These are phyloP conservation scores for Parastagonospora avenae DNA, from an alignment of 2,329 filamentous ascomycete genomes.

Conservation along the genomic window DNA sequence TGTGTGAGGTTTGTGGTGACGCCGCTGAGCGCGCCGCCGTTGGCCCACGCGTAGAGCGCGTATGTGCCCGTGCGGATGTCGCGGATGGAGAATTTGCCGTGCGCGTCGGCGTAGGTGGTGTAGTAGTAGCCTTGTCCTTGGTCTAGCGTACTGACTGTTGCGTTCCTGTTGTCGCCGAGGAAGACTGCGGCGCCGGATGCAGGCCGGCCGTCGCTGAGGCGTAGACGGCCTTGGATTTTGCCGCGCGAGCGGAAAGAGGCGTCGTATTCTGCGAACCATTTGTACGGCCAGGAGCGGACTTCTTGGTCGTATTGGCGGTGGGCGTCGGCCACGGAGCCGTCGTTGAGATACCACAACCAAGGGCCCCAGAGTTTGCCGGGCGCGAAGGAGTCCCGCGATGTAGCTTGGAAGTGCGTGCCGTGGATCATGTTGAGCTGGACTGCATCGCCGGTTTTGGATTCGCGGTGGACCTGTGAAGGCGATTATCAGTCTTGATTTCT, in stretches of 20 bases:
- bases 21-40: slow-evolving; percentile 51
- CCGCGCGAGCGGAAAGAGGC: slow-evolving; percentile 55
- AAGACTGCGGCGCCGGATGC: slow-evolving; percentile 57
- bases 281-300: slow-evolving; percentile 54
- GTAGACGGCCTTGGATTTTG: slow-evolving; percentile 51
- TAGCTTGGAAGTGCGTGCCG: slow-evolving; percentile 51
- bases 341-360: slow-evolving; percentile 53
- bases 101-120: slow-evolving; percentile 51
- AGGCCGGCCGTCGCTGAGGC: slow-evolving; percentile 55
- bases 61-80: slow-evolving; percentile 54
- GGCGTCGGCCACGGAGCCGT: slow-evolving; percentile 54
- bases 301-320: slow-evolving; percentile 48
- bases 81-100: slow-evolving; percentile 52
- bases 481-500: neutral
- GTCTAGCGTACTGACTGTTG: slow-evolving; percentile 54
- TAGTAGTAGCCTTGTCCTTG: slow-evolving; percentile 59
- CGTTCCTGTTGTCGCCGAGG: slow-evolving; percentile 55
- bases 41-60: slow-evolving; percentile 58
- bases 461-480: slow-evolving; percentile 50
- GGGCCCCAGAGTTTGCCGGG: slow-evolving; percentile 47
- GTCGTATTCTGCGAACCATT: slow-evolving; percentile 53
- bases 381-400: slow-evolving; percentile 38
- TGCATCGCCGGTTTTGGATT: slow-evolving; percentile 56
- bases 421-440: slow-evolving; percentile 62
- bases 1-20: slow-evolving; percentile 53